These are phyloP conservation scores for Candida lessepsii DNA, from an alignment of 805 yeast genomes.

Conservation along the genomic window DNA sequence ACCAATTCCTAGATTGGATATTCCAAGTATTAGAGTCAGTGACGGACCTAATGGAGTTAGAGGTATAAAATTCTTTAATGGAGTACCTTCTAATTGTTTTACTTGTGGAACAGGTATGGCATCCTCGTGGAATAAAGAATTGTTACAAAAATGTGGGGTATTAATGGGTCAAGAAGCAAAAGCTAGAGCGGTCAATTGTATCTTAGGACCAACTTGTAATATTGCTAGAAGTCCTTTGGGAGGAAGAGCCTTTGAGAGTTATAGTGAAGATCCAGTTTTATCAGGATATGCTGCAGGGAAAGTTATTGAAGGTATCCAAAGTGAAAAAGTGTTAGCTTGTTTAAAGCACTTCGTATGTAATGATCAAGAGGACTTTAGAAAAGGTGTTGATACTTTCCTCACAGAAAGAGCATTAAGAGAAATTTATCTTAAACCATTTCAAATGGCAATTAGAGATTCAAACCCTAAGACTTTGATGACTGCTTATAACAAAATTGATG, in stretches of 20 bases:
- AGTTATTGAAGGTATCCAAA: slow-evolving; percentile 55
- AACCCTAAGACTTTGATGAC: slow-evolving; percentile 61
- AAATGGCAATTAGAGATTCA: slow-evolving; percentile 52
- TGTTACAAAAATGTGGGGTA: slow-evolving; percentile 48
- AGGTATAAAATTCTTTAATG: slow-evolving; percentile 54
- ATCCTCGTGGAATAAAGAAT: slow-evolving; percentile 52
- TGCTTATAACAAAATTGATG: slow-evolving; percentile 62
- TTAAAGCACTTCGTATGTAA: slow-evolving; percentile 64
- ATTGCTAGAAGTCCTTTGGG: slow-evolving; percentile 59
- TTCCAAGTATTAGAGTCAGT: slow-evolving; percentile 48
- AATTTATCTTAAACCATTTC: slow-evolving; percentile 62
- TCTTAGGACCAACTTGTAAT: slow-evolving; percentile 43
- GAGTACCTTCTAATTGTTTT: slow-evolving; percentile 55
- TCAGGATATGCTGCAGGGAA: slow-evolving; percentile 48
- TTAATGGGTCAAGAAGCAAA: slow-evolving; percentile 56
- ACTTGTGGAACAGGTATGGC: slow-evolving; percentile 64
- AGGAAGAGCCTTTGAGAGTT: slow-evolving; percentile 63
- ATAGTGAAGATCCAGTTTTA: slow-evolving; percentile 58
- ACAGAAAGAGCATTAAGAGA: slow-evolving; percentile 65
- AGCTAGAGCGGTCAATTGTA: slow-evolving; percentile 48
- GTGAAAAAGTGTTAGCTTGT: slow-evolving; percentile 50
- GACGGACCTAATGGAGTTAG: slow-evolving; percentile 69
- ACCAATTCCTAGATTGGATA: slow-evolving; percentile 36
- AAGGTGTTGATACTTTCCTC: slow-evolving; percentile 46
- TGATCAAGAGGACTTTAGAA: slow-evolving; percentile 59